Evolutionary conservation across 805 yeast genomes (phyloP), one percentile per base, ranked within the genome.

Genomic region (Myxozyma melibiosi): DNA sequence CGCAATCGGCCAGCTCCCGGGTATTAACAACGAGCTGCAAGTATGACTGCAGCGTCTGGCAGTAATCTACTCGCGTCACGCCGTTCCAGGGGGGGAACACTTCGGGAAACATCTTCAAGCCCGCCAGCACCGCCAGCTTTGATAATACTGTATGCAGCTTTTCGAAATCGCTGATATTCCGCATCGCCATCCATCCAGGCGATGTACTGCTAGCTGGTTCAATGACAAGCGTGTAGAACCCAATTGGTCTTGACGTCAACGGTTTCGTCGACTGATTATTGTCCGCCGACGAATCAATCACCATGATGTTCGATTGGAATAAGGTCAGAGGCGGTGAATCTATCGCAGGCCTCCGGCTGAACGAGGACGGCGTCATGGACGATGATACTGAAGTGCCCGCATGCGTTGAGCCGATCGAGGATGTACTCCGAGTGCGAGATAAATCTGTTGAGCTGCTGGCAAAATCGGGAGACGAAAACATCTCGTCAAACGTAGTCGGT

Each of bases 151-250:
- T 33, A 42, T 65, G 64, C 9, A 65, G 50, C 16, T 52, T 44
- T 37, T 62, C 63, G 33, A 65, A 62, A 27, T 62, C 65, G 7
- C 46, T 37, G 20, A 62, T 38, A 39, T 57, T 59, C 28, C 63
- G 57, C 55, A 65, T 62, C 20, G 66, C 63, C 61, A 65, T 62
- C 67, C 67, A 65, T 9, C 67, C 67, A 3, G 66, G 60, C 3
- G 49, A 31, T 6, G 53, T 42, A 11, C 50, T 41, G 25, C 35
- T 45, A 7, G 53, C 52, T 4, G 66, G 67, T 45, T 65, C 67
- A 28, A 65, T 55, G 13, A 59, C 62, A 38, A 59, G 57, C 7
- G 63, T 56, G 31, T 59, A 59, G 28, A 59, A 59, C n/a, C 63
- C 63, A 16, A 51, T 28, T 11, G 63, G 63, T 31, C 43, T 28